Conservation (phyloP, 1,284 basidiomycete genomes). For the Cutaneotrichosporon sp. region DNA sequence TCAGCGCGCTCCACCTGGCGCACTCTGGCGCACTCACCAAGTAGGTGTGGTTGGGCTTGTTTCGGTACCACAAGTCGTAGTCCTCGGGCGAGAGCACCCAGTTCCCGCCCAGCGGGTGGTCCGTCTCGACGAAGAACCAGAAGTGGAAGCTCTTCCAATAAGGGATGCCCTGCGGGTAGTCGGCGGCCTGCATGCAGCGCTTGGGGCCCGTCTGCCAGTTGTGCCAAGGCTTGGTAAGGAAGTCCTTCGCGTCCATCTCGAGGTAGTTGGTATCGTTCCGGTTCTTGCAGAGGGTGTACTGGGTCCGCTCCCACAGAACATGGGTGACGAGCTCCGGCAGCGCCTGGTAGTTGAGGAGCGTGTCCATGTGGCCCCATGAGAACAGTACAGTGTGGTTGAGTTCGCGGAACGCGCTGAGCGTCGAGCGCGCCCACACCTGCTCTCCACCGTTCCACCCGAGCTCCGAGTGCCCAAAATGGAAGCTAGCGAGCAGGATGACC, state of each 20-base stretch:
- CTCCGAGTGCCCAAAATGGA: conserved; percentile 29
- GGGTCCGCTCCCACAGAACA: conserved; percentile 33
- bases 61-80: conserved; percentile 24
- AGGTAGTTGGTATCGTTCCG: conserved; percentile 30
- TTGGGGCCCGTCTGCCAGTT: conserved; percentile 16
- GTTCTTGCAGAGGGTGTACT: conserved; percentile 23
- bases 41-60: conserved; percentile 37
- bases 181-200: conserved; percentile 28
- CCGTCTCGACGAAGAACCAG: conserved; percentile 41
- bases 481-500: conserved; percentile 33
- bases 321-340: conserved; percentile 35
- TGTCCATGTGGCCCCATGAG: conserved; percentile 33
- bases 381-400: conserved; percentile 41
- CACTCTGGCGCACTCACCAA: conserved; percentile 28
- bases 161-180: conserved; percentile 40
- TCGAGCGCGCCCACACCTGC: conserved; percentile 32
- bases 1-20: no score
- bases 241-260: conserved; percentile 12
- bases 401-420: conserved; percentile 28
- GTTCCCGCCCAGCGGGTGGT: conserved; percentile 37
- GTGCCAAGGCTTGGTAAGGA: conserved; percentile 18
- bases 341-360: conserved; percentile 40
- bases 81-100: conserved; percentile 51
- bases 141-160: conserved; percentile 48
- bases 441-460: conserved; percentile 17